Evolutionary conservation across 2,329 filamentous ascomycete species (phyloP).

Genomic region (Coleophoma crateriformis): DNA sequence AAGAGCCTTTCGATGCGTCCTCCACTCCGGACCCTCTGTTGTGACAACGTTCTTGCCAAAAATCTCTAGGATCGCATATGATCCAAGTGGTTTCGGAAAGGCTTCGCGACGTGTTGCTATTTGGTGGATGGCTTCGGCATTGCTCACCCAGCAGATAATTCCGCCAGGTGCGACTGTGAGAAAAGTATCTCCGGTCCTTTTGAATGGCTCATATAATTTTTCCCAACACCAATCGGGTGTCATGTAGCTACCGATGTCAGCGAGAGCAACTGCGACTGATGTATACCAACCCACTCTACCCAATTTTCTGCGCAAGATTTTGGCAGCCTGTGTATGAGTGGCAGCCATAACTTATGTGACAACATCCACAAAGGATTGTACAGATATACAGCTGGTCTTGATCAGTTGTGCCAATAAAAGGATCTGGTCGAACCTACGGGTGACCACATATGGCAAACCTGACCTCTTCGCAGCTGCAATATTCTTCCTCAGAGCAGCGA

Average conservation of each 20-base stretch:
- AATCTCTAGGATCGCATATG: constrained; percentile 54
- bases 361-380: constrained; percentile 51
- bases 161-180: constrained; percentile 54
- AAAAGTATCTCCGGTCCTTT: constrained; percentile 56
- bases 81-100: constrained; percentile 62
- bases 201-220: constrained; percentile 51
- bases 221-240: constrained; percentile 55
- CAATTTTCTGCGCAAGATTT: constrained; percentile 48
- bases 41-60: constrained; percentile 70
- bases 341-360: constrained; percentile 46
- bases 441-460: constrained; percentile 46
- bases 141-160: constrained; percentile 50
- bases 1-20: constrained; percentile 66
- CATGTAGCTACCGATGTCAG: constrained; percentile 37
- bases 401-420: constrained; percentile 1
- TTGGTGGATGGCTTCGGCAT: constrained; percentile 60
- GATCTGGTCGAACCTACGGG: constrained; percentile 37
- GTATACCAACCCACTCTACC: constrained; percentile 45
- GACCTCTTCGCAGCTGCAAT: constrained; percentile 43
- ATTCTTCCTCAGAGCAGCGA: constrained; percentile 34
- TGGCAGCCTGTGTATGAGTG: constrained; percentile 50
- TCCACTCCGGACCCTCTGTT: constrained; percentile 65
- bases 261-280: not conserved
- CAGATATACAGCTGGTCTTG: constrained; percentile 37
- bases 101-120: constrained; percentile 61